Conservation (phyloP, 768 basidiomycete species). For the Kwoniella sp. region DNA sequence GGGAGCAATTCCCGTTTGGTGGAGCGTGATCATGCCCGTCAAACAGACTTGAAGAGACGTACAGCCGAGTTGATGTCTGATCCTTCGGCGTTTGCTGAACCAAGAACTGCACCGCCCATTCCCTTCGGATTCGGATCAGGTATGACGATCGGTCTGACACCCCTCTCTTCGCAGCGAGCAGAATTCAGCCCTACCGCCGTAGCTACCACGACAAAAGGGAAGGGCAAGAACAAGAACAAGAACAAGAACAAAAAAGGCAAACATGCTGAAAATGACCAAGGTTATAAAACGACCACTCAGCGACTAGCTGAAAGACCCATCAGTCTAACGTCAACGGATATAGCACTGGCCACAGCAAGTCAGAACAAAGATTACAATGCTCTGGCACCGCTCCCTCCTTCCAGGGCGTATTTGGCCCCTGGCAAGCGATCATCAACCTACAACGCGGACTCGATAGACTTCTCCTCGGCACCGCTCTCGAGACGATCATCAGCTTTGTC, state of each 20-base stretch:
- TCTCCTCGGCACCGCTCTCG: not conserved
- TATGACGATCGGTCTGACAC: not conserved
- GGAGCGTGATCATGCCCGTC: not conserved
- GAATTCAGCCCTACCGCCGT: no score
- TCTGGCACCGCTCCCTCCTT: not conserved
- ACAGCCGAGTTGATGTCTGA: slow-evolving; percentile 26
- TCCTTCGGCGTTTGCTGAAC: slow-evolving; percentile 25
- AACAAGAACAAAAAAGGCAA: not conserved
- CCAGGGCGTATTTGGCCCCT: not conserved
- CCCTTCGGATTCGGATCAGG: not conserved
- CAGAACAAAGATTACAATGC: not conserved
- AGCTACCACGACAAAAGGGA: no score
- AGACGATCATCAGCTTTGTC: not conserved
- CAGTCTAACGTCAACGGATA: slow-evolving; percentile 1
- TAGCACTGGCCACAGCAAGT: not conserved
- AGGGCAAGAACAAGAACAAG: not conserved
- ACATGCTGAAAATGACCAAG: not conserved
- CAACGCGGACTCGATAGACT: not conserved
- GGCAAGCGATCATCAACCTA: not conserved
- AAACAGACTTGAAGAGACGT: slow-evolving; percentile 14
- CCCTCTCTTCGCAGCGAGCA: not conserved
- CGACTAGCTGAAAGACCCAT: slow-evolving; percentile 7
- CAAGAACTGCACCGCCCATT: slow-evolving; percentile 32
- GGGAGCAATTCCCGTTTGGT: slow-evolving; percentile 2
- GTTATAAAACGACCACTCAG: slow-evolving; percentile 28